Evolutionary conservation across 257 asterid genomes (phyloP).

Genomic region (Primulina huaijiensis): DNA sequence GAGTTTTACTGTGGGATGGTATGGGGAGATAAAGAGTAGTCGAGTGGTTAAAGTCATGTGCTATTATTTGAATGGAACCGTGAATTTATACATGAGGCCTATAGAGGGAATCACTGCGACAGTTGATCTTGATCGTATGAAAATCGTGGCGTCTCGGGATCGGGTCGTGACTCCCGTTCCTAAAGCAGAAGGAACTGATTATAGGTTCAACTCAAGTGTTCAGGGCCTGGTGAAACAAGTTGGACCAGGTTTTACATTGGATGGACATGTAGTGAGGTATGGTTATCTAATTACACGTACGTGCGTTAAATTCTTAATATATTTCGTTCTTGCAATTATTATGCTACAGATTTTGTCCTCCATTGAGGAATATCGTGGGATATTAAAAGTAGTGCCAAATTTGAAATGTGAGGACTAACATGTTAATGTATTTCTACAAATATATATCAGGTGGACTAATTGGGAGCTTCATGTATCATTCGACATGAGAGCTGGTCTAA

Average conservation of each 20-base stretch:
- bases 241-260: conserved; percentile 40
- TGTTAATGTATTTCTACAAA: not conserved
- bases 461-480: conserved; percentile 63
- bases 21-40: conserved; percentile 42
- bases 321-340: no score
- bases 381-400: no score
- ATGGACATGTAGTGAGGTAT: conserved; percentile 56
- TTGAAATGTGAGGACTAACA: not conserved
- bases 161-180: conserved; percentile 55
- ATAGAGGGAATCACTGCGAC: conserved; percentile 57
- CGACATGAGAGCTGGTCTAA: conserved; percentile 68
- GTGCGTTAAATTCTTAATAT: no score
- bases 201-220: conserved; percentile 18
- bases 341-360: no score
- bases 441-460: conserved; percentile 51
- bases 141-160: conserved; percentile 37
- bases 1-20: conserved; percentile 56
- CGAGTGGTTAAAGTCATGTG: conserved; percentile 53
- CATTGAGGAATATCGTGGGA: no score
- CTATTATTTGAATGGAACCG: conserved; percentile 58
- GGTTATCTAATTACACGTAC: not conserved
- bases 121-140: conserved; percentile 71
- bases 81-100: conserved; percentile 71
- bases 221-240: conserved; percentile 23
- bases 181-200: conserved; percentile 54